Percentiles rank a stretch among this genome's conserved stretches.
Evolutionary conservation across 495 filamentous ascomycete species (phyloP).

Genomic region (Podospora anserina): DNA sequence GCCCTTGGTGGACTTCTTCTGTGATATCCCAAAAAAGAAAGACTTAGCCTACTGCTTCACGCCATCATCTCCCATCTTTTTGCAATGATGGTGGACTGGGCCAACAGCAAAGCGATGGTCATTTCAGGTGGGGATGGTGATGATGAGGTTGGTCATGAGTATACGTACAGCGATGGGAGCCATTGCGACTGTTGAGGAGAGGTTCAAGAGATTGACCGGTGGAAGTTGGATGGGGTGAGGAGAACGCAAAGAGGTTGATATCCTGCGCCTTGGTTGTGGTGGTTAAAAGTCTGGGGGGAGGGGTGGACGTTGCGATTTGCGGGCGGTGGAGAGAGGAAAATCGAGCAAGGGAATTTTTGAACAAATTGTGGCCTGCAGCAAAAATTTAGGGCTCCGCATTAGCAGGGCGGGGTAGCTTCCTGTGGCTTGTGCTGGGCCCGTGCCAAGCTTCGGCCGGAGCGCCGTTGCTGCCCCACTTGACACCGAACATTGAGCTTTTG

Average conservation of each 20-base stretch:
- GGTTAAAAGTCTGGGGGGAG: constrained; percentile 12
- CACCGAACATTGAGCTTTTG: not conserved
- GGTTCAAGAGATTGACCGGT: constrained; percentile 9
- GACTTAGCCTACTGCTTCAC: constrained; percentile 95
- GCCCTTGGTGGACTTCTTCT: constrained; percentile 63
- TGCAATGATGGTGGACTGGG: constrained; percentile 40
- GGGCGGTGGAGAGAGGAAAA: not conserved
- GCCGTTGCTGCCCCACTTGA: not conserved
- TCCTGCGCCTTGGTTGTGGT: constrained; percentile 44
- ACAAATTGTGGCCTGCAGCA: constrained; percentile 9
- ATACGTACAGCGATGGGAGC: constrained; percentile 70
- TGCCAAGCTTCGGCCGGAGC: not conserved
- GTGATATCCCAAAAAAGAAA: constrained; percentile 42
- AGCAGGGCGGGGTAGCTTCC: not conserved
- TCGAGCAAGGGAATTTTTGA: constrained; percentile 7
- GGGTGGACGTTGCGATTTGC: constrained; percentile 3
- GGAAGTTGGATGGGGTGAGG: constrained; percentile 26
- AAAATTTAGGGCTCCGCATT: constrained; percentile 10
- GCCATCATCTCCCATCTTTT: constrained; percentile 42
- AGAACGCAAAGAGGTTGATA: constrained; percentile 66
- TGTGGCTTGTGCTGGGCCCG: not conserved
- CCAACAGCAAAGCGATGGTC: constrained; percentile 84
- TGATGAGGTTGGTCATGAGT: constrained; percentile 27
- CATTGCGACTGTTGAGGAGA: constrained; percentile 45
- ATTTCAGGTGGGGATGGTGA: constrained; percentile 24